Evolutionary conservation across 2,329 filamentous ascomycete species (phyloP).

Genomic region (Cercospora beticola): DNA sequence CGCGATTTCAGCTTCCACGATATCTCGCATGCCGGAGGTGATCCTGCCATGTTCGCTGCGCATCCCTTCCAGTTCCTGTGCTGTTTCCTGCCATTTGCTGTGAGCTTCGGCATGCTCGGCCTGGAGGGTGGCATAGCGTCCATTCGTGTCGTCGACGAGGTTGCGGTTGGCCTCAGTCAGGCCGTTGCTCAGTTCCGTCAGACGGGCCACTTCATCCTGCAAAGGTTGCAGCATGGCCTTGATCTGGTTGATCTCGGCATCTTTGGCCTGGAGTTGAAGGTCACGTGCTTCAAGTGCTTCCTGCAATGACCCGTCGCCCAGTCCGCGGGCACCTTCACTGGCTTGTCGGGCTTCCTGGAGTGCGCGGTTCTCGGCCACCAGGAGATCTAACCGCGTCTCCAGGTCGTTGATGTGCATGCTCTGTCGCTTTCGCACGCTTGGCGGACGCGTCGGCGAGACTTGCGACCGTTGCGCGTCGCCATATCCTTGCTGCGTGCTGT

Average conservation of each 20-base stretch:
- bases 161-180: conserved; percentile 75
- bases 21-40: conserved; percentile 62
- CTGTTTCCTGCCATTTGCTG: conserved; percentile 56
- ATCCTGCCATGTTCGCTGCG: conserved; percentile 63
- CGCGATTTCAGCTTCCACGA: conserved; percentile 61
- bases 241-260: conserved; percentile 75
- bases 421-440: conserved; percentile 93
- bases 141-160: conserved; percentile 72
- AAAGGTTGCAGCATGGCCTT: conserved; percentile 75
- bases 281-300: conserved; percentile 64
- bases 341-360: conserved; percentile 62
- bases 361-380: conserved; percentile 78
- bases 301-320: conserved; percentile 49
- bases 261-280: conserved; percentile 73
- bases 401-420: conserved; percentile 95
- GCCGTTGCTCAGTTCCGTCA: conserved; percentile 79
- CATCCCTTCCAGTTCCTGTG: conserved; percentile 68
- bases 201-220: conserved; percentile 74
- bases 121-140: conserved; percentile 67
- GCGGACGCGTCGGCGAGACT: conserved; percentile 84
- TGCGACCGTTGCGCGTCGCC: conserved; percentile 89
- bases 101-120: conserved; percentile 59
- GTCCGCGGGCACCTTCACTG: conserved; percentile 28
- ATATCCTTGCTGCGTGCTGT: conserved; percentile 74
- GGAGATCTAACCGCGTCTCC: conserved; percentile 78